Conservation (phyloP, 2,329 filamentous ascomycete genomes). For the Fusarium armeniacum region DNA sequence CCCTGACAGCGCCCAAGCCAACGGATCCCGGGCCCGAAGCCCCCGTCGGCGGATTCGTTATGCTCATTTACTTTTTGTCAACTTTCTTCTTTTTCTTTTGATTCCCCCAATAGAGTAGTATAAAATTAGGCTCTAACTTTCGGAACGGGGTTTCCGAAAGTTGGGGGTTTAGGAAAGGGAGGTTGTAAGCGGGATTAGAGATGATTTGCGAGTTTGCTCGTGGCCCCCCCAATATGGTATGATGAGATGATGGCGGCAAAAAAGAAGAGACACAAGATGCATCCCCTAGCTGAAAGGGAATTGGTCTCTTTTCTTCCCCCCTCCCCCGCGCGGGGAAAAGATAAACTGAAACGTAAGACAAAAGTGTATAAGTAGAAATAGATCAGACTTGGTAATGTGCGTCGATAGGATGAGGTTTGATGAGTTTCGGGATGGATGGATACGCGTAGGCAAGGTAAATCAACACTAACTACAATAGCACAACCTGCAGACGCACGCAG, state of each 20-base stretch:
- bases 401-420: constrained; percentile 18
- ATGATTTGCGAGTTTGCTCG: constrained; percentile 18
- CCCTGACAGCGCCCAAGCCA: constrained; percentile 56
- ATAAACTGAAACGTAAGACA: not conserved
- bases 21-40: constrained; percentile 64
- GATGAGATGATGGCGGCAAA: constrained; percentile 4
- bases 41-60: constrained; percentile 67
- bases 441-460: not conserved
- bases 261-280: not conserved
- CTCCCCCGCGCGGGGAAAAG: not conserved
- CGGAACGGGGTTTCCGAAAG: constrained; percentile 29
- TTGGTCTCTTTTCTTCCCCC: not conserved
- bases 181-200: constrained; percentile 26
- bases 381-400: constrained; percentile 6
- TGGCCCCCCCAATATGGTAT: not conserved
- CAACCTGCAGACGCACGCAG: constrained; percentile 2
- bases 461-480: not conserved
- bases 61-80: constrained; percentile 60
- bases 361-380: constrained; percentile 1
- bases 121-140: constrained; percentile 9
- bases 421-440: not conserved
- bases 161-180: too few species aligned
- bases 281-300: not conserved
- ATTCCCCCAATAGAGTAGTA: not conserved
- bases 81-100: not conserved